Evolutionary conservation across 2,329 filamentous ascomycete genomes (phyloP).

Genomic region (Trichocomaceae sp.): DNA sequence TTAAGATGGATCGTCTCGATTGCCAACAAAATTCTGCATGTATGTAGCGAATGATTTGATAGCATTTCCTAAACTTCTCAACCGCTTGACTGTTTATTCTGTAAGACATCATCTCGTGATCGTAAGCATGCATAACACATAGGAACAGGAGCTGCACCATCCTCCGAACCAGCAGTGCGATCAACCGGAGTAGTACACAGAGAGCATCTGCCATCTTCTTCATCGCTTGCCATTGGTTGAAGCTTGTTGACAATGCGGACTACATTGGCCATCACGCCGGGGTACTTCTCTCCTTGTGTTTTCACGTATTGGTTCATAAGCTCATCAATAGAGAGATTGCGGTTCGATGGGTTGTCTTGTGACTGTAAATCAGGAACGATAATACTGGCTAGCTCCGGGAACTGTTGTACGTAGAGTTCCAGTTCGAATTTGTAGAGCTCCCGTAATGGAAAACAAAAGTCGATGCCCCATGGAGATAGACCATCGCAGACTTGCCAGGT

Average conservation of each 20-base stretch:
- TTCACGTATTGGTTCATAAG: slow-evolving; percentile 85
- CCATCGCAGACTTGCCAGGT: slow-evolving; percentile 80
- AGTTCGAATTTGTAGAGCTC: slow-evolving; percentile 82
- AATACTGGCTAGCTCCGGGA: slow-evolving; percentile 47
- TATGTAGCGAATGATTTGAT: slow-evolving; percentile 12
- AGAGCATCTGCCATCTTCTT: slow-evolving; percentile 46
- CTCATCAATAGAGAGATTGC: slow-evolving; percentile 78
- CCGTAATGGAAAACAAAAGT: slow-evolving; percentile 72
- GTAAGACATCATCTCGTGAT: slow-evolving; percentile 19
- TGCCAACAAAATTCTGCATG: neutral
- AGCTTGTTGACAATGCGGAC: slow-evolving; percentile 86
- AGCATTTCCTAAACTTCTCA: slow-evolving; percentile 11
- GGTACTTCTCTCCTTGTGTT: slow-evolving; percentile 76
- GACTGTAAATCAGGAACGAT: slow-evolving; percentile 37
- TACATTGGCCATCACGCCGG: slow-evolving; percentile 90
- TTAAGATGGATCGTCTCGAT: neutral
- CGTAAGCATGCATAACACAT: slow-evolving; percentile 43
- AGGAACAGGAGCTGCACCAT: slow-evolving; percentile 35
- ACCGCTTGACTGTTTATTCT: neutral
- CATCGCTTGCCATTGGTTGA: slow-evolving; percentile 36
- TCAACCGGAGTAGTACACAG: slow-evolving; percentile 65
- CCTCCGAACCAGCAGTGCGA: slow-evolving; percentile 56
- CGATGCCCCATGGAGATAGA: slow-evolving; percentile 49
- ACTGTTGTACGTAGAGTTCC: slow-evolving; percentile 53
- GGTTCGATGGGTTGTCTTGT: slow-evolving; percentile 30